A percentile compares a stretch with the other conserved stretches of the same genome.
phyloP scores from a whole-genome alignment of 805 yeast genomes.

The Ogataea naganishii region DNA sequence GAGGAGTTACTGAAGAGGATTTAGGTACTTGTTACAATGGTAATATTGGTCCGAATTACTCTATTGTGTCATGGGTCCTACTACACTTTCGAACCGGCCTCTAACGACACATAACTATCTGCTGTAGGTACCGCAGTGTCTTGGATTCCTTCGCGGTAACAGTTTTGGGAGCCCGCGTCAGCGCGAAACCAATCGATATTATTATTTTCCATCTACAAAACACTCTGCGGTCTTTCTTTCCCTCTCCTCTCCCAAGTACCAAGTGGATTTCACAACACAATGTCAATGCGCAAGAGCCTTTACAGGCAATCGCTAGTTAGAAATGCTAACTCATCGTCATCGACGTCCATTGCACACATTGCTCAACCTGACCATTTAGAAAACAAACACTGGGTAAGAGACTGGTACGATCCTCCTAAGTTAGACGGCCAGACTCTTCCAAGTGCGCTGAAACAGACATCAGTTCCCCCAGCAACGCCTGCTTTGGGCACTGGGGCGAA shows the following conservation, averaged over 20 bases:
- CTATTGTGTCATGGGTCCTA: too few species aligned
- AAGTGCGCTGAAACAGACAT: slow-evolving; percentile 6
- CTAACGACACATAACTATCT: too few species aligned
- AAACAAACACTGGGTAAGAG: slow-evolving; percentile 21
- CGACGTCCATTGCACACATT: slow-evolving; percentile 10
- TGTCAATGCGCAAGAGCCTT: slow-evolving; percentile 26
- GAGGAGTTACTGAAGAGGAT: slow-evolving; percentile 17
- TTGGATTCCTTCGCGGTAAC: too few species aligned
- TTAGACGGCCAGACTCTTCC: slow-evolving; percentile 5
- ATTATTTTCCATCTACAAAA: background rate
- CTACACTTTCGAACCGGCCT: too few species aligned
- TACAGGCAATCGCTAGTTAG: slow-evolving; percentile 24
- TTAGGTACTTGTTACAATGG: slow-evolving; percentile 1
- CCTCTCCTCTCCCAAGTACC: slow-evolving; percentile 34
- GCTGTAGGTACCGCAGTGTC: too few species aligned
- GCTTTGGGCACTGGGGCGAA: slow-evolving; percentile 3
- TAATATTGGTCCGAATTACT: background rate
- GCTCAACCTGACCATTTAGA: slow-evolving; percentile 6
- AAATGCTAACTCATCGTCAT: slow-evolving; percentile 15
- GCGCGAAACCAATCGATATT: too few species aligned
- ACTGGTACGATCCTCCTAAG: slow-evolving; percentile 25
- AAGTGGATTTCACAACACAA: slow-evolving; percentile 7
- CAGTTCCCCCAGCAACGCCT: slow-evolving; percentile 1
- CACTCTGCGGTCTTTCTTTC: slow-evolving; percentile 14
- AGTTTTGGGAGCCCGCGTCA: too few species aligned